Evolutionary conservation across 805 yeast genomes (phyloP).

Genomic region (Hanseniaspora occidentalis): DNA sequence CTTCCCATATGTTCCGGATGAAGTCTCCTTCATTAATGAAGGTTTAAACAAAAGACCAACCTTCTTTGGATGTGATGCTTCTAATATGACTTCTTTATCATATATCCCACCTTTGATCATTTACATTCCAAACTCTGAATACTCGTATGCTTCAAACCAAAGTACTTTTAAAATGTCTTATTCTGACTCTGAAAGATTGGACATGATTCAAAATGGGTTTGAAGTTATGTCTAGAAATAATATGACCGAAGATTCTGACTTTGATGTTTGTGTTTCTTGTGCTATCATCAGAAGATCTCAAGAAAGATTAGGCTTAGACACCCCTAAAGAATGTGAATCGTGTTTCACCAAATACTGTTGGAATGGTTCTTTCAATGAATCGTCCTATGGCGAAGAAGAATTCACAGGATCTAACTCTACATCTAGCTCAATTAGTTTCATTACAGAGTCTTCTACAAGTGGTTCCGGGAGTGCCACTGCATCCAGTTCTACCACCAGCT

Average conservation of each 20-base stretch:
- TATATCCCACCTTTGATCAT: slow-evolving; percentile 61
- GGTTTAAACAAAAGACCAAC: slow-evolving; percentile 60
- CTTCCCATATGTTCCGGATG: slow-evolving; percentile 75
- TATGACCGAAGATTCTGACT: slow-evolving; percentile 53
- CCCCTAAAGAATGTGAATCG: slow-evolving; percentile 50
- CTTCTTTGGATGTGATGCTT: slow-evolving; percentile 73
- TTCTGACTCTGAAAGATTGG: slow-evolving; percentile 39
- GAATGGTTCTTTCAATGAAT: slow-evolving; percentile 35
- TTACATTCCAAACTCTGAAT: slow-evolving; percentile 66
- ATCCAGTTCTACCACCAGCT: slow-evolving; percentile 7
- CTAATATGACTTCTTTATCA: slow-evolving; percentile 42
- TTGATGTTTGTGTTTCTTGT: slow-evolving; percentile 69
- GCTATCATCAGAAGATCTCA: slow-evolving; percentile 70
- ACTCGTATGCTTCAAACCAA: slow-evolving; percentile 53
- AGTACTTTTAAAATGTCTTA: slow-evolving; percentile 60
- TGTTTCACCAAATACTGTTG: slow-evolving; percentile 73
- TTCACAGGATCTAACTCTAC: background rate
- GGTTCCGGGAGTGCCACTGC: slow-evolving; percentile 7
- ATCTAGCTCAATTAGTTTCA: slow-evolving; percentile 1
- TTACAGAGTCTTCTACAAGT: slow-evolving; percentile 1
- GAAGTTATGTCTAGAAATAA: slow-evolving; percentile 56
- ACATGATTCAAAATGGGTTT: slow-evolving; percentile 63
- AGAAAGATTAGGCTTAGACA: slow-evolving; percentile 49
- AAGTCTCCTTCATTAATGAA: slow-evolving; percentile 39
- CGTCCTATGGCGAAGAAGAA: background rate